Base-by-base conservation (phyloP, 352 stramenopile genomes). In the Globisporangium sylvaticum region DNA sequence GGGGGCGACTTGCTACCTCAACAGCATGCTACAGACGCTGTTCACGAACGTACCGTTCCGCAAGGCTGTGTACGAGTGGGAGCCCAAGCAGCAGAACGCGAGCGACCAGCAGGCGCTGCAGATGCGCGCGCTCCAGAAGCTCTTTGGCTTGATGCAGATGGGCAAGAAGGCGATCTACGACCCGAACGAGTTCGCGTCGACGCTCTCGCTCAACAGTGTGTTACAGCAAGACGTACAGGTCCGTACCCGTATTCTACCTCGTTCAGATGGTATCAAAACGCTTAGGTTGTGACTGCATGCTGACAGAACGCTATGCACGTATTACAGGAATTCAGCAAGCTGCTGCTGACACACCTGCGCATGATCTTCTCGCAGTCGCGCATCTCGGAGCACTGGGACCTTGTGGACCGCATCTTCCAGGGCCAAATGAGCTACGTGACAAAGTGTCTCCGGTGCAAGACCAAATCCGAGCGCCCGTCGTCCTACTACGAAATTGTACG, bases 171-270 rank as follows among this genome's bases (percentile, higher is more conserved):
- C 73, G 57, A 80, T 80, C 27, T 91, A 90, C 67, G 85, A 95
- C 64, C 87, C 88, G 4, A 75, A 83, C 44, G 84, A 92, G 62
- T 95, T 97, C 68, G 80, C 85, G 0, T 82, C 75, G 6, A 92
- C 88, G 32, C 72, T 97, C 50, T 80, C 78, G 29, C 70, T 97
- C 10, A 91, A 97, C 65, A 88, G 87, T 59, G 83, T 86, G 7
- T 72, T 95, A 66, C 89, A 97, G 59, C 89, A 97, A 68, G 89
- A 97, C 71, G 88, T 86, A 18, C 88, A 97, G 80, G 87, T 94
- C 27, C 37, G 66, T 57, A 22, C 6, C 48, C 7, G 15, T 39
- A 12, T 39, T 15, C 37, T 44, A 20, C 31, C 31, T 27, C 27
- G 29, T 27, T 50, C 4, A 55, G 15, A 8, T 14, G 15, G 24